These are phyloP conservation scores for Ophioceras dolichostomum DNA, from an alignment of 2,329 filamentous ascomycete species.

Conservation along the genomic window DNA sequence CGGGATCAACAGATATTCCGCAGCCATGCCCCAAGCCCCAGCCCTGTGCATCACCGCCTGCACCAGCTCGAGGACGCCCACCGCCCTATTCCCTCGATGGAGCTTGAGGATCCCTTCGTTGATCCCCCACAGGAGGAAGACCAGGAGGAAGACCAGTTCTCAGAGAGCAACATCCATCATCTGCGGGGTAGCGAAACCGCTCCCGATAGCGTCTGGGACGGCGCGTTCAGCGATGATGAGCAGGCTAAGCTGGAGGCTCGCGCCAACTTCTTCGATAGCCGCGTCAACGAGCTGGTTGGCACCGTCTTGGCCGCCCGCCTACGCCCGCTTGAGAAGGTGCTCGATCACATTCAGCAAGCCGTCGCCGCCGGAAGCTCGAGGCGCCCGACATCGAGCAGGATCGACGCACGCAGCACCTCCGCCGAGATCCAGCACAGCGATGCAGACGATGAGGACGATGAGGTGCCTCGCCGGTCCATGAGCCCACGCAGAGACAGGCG, in stretches of 20 bases:
- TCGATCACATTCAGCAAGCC: constrained; percentile 63
- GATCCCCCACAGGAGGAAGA: constrained; percentile 26
- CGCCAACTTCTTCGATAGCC: constrained; percentile 80
- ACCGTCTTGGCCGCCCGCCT: constrained; percentile 64
- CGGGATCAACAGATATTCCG: constrained; percentile 34
- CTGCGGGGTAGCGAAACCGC: constrained; percentile 51
- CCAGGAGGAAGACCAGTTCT: background rate
- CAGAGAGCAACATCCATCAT: constrained; percentile 33
- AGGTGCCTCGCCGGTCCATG: constrained; percentile 50
- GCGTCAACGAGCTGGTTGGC: constrained; percentile 77
- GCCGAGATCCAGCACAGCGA: constrained; percentile 70
- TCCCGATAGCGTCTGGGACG: constrained; percentile 84
- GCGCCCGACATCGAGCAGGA: constrained; percentile 41
- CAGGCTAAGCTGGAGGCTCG: constrained; percentile 73
- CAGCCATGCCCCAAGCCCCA: constrained; percentile 64
- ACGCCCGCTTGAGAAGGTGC: constrained; percentile 66
- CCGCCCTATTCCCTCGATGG: constrained; percentile 34
- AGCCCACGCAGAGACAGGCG: constrained; percentile 71
- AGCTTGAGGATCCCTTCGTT: constrained; percentile 50
- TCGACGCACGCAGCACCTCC: constrained; percentile 53
- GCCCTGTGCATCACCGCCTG: constrained; percentile 42
- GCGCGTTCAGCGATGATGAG: constrained; percentile 68
- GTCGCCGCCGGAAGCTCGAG: constrained; percentile 42
- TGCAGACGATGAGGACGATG: constrained; percentile 88
- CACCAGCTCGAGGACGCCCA: constrained; percentile 31